Base-by-base conservation (phyloP, 1,139 yeast species). In the Suhomyces yuchorum region DNA sequence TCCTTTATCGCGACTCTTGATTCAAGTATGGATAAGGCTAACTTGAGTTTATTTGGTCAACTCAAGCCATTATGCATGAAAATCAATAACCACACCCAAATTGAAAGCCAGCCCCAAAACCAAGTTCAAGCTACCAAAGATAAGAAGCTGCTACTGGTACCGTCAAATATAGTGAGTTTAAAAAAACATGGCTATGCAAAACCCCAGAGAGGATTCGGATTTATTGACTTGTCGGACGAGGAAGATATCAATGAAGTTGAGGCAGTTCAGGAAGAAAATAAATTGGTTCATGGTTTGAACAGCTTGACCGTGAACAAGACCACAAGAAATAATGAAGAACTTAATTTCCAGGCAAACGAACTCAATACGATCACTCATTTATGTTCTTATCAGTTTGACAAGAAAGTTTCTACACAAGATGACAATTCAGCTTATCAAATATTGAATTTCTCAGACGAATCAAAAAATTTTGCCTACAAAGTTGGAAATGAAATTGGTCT, bases 201-300 rank as follows among this genome's bases (percentile, higher is more conserved):
- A 37, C 75, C 77, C 1, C 53, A 48, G 18, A 57, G 55, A 33
- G 80, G 80, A 0, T 74, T 73, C 55, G 80, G 80, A 0, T 75
- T 61, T 51, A 51, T 72, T 17, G 73, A 69, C 35, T 57, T 61
- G 2, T 44, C 59, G 2, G 69, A 61, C 8, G 54, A 55, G 7
- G 60, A 55, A 17, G 53, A 48, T 8, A 43, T 26, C 5, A 40
- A 37, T 4, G 41, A 43, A 18, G 23, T 43, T 19, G 42, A 40
- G 11, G 14, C 17, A 18, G 7, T 3, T 11, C 22, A 37, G 4
- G 19, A 22, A n/a, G 39, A 26, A n/a, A 2, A 15, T 6, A 14
- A n/a, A 5, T 36, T 32, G 9, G 34, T 35, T 4, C 24, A 36
- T 22, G 36, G 18, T 30, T 37, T 38, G 5, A 12, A 40, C 19